These are phyloP conservation scores for Haplosporangium gracile DNA, from an alignment of 192 early-diverging fungal species.

Conservation along the genomic window DNA sequence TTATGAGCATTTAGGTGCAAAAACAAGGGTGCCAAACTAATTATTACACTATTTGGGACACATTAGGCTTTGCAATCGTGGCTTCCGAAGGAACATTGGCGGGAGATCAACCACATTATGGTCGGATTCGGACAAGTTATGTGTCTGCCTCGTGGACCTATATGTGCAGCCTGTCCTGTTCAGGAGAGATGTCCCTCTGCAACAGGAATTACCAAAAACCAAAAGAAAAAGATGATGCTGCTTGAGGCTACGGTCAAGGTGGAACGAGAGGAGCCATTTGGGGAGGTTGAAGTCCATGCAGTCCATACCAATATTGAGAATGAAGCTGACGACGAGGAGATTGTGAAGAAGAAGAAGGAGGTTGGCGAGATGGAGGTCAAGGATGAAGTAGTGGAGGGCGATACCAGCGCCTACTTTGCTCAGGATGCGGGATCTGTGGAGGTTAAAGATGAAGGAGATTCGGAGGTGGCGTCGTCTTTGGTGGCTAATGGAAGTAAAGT, in stretches of 20 bases:
- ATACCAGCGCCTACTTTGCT: conserved; percentile 3
- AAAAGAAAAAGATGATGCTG: background rate
- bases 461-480: background rate
- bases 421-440: background rate
- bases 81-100: conserved; percentile 89
- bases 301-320: conserved; percentile 17
- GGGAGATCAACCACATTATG: conserved; percentile 87
- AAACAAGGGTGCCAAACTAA: background rate
- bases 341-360: background rate
- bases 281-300: conserved; percentile 30
- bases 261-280: conserved; percentile 22
- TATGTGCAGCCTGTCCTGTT: conserved; percentile 87
- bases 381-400: background rate
- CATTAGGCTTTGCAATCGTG: conserved; percentile 76
- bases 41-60: background rate
- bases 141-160: conserved; percentile 81
- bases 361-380: background rate
- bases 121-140: conserved; percentile 94
- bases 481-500: background rate
- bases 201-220: background rate
- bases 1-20: too few species aligned
- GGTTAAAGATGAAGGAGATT: background rate
- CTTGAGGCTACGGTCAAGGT: conserved; percentile 7
- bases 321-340: conserved; percentile 5
- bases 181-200: conserved; percentile 71